These are phyloP conservation scores for Cercophora newfieldiana DNA, from an alignment of 495 filamentous ascomycete genomes.

Conservation along the genomic window DNA sequence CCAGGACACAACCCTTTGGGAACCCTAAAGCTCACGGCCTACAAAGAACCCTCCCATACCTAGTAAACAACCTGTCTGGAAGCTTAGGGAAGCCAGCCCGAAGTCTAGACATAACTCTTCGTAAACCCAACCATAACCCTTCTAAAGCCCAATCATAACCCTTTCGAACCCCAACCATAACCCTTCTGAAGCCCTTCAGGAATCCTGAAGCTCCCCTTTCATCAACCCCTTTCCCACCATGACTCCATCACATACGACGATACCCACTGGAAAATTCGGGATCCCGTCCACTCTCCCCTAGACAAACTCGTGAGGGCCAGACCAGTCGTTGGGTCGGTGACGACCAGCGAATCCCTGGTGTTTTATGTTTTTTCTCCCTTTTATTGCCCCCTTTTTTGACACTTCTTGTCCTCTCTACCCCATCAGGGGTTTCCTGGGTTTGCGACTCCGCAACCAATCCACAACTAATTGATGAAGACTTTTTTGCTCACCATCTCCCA, in stretches of 20 bases:
- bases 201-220: background rate
- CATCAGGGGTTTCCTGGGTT: no score
- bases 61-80: no score
- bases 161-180: background rate
- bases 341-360: slow-evolving; percentile 34
- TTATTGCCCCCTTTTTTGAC: background rate
- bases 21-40: no score
- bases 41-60: no score
- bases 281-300: slow-evolving; percentile 56
- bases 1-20: no score
- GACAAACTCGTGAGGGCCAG: slow-evolving; percentile 37
- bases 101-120: no score
- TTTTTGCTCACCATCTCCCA: no score
- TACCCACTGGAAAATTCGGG: slow-evolving; percentile 46
- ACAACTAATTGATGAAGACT: no score
- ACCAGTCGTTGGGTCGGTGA: slow-evolving; percentile 52
- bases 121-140: no score
- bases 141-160: no score
- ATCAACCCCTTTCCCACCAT: background rate
- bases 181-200: background rate
- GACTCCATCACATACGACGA: slow-evolving; percentile 42
- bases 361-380: slow-evolving; percentile 17
- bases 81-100: no score
- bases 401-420: background rate
- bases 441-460: no score